Evolutionary conservation across 176 grass and related monocot species (phyloP).

Genomic region (Olyra latifolia): DNA sequence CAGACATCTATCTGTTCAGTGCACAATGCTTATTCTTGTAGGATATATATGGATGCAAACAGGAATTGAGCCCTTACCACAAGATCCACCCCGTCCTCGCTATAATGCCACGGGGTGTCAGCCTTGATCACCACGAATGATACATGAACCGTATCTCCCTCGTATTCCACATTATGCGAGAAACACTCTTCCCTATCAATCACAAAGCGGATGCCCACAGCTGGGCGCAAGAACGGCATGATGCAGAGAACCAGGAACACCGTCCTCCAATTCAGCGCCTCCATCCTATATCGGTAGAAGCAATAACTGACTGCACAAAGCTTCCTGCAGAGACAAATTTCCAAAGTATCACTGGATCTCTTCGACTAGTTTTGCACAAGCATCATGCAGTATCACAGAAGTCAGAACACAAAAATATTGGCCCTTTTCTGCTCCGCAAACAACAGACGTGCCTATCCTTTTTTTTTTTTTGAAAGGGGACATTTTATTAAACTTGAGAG

Average conservation of each 20-base stretch:
- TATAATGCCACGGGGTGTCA: conserved; percentile 93
- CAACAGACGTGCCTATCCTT: neutral
- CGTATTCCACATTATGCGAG: conserved; percentile 83
- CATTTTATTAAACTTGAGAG: no score
- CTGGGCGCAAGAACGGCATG: conserved; percentile 27
- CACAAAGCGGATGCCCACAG: conserved; percentile 79
- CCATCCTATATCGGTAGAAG: conserved; percentile 19
- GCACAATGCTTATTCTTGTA: neutral
- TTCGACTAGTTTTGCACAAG: neutral
- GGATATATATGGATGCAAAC: neutral
- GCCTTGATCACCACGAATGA: conserved; percentile 98
- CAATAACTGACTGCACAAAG: neutral
- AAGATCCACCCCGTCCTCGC: conserved; percentile 88
- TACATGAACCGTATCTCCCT: conserved; percentile 86
- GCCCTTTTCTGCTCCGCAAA: neutral
- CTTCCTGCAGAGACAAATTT: conserved; percentile 33
- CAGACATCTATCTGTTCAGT: neutral
- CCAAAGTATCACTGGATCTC: neutral
- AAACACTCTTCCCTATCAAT: conserved; percentile 98
- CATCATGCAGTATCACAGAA: no score
- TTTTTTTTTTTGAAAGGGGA: no score
- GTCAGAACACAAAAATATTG: neutral
- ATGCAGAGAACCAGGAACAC: conserved; percentile 38
- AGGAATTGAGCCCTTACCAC: conserved; percentile 58
- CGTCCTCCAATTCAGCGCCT: conserved; percentile 35